Evolutionary conservation across 306 rosid genomes (phyloP), one percentile per base, ranked within the genome.

Genomic region (Quercus ilex): DNA sequence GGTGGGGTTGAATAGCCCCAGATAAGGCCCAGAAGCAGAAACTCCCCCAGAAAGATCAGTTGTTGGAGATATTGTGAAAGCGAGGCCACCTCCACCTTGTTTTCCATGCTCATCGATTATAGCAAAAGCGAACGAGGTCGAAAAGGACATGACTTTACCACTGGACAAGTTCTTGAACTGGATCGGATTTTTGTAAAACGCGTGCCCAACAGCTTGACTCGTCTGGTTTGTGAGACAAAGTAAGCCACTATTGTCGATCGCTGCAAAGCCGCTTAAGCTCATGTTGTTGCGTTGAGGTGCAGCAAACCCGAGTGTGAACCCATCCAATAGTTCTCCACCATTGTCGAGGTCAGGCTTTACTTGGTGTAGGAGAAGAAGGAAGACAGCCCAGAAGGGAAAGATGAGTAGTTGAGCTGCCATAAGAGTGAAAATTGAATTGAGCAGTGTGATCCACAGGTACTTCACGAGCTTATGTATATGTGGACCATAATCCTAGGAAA

Each of bases 231-330:
- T 87, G 13, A 87, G 18, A 18, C 79, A 71, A 25, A 90, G 60
- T 63, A 74, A 4, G 38, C 92, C 92, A 8, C 74, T 79, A 6
- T 52, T 52, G 18, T 78, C 30, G 35, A 90, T 68, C 58, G 46
- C 62, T 30, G 94, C 86, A 19, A 63, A 77, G 2, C 92, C 89
- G 55, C 74, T 85, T 71, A 90, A 76, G 77, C 31, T 81, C 75
- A 88, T 26, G 87, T 86, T 86, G 71, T 52, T 70, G 81, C 55
- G 35, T 6, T 46, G 75, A n/a, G 20, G 86, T 3, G 25, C 52
- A 7, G 1, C 2, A 25, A 68, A 68, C 19, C 82, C 90, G 18
- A 80, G 19, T 9, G 81, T 85, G 81, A 79, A 73, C 11, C 87
- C 76, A 13, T n/a, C 11, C 72, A 4, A 35, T 49, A 68, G n/a